Conservation (phyloP, 306 rosid species). For the Acacia acuminata region DNA sequence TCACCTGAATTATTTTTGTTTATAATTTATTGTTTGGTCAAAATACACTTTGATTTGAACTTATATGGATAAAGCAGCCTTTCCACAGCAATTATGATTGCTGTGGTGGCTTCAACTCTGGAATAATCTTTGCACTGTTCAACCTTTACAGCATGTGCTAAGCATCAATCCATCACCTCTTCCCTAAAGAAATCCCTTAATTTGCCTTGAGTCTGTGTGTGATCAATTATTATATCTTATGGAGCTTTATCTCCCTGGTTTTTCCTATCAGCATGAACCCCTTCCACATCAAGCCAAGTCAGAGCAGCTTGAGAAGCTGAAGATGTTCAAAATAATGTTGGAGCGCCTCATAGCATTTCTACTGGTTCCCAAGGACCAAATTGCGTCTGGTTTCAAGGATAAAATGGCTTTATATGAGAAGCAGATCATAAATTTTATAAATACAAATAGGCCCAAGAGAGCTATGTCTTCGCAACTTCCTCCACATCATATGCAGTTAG, state of each 20-base stretch:
- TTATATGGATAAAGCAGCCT: too few species aligned
- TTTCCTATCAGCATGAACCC: conserved; percentile 58
- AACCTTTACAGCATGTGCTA: too few species aligned
- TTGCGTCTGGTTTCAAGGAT: conserved; percentile 44
- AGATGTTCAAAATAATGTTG: conserved; percentile 49
- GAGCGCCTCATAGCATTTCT: conserved; percentile 53
- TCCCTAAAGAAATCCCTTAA: conserved; percentile 12
- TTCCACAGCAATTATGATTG: too few species aligned
- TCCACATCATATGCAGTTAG: neutral
- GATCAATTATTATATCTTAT: conserved; percentile 1
- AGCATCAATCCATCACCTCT: too few species aligned
- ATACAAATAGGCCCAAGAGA: conserved; percentile 57
- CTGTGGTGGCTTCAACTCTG: too few species aligned
- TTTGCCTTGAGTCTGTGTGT: conserved; percentile 20
- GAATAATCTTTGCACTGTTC: too few species aligned
- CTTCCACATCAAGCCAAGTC: conserved; percentile 58
- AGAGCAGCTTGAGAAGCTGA: conserved; percentile 66
- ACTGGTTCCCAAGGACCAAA: conserved; percentile 49
- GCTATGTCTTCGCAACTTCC: conserved; percentile 32
- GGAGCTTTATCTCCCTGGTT: conserved; percentile 22
- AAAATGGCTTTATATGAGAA: conserved; percentile 59
- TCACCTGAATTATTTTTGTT: too few species aligned
- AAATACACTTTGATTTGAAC: too few species aligned
- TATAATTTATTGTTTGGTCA: too few species aligned
- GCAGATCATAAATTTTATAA: conserved; percentile 47